These are phyloP conservation scores for Lachnellula occidentalis DNA, from an alignment of 2,329 filamentous ascomycete species.

Conservation along the genomic window DNA sequence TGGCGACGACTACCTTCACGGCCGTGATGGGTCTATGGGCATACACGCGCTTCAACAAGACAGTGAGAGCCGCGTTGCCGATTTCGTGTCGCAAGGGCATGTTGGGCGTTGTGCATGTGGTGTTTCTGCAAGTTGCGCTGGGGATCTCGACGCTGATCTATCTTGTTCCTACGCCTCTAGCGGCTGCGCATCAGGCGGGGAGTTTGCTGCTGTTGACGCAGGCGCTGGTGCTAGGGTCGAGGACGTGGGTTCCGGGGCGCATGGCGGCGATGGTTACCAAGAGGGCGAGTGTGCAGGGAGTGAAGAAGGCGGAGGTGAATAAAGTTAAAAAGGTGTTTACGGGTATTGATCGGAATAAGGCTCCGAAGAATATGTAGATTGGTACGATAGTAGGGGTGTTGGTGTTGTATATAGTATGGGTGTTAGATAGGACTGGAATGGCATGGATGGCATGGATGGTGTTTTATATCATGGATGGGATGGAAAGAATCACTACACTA, in stretches of 20 bases:
- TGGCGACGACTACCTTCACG: constrained; percentile 84
- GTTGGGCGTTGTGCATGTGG: constrained; percentile 76
- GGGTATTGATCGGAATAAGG: no score
- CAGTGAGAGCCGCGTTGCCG: constrained; percentile 53
- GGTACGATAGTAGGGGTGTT: not conserved
- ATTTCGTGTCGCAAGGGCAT: constrained; percentile 61
- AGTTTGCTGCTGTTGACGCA: constrained; percentile 80
- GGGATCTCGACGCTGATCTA: constrained; percentile 91
- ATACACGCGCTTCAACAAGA: constrained; percentile 66
- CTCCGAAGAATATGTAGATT: not conserved
- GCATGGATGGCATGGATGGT: not conserved
- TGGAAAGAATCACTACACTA: not conserved
- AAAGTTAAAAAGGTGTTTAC: not conserved
- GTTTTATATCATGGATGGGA: not conserved
- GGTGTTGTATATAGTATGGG: not conserved
- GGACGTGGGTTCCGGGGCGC: constrained; percentile 66
- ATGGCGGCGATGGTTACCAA: constrained; percentile 54
- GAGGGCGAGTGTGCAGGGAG: constrained; percentile 4
- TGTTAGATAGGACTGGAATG: not conserved
- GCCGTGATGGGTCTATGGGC: constrained; percentile 72
- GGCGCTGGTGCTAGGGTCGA: constrained; percentile 70
- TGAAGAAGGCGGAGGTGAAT: not conserved
- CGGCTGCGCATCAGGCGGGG: constrained; percentile 89
- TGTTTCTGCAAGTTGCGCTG: constrained; percentile 72
- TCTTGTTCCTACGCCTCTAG: constrained; percentile 82